phyloP scores from a whole-genome alignment of 164 flowering plant species.

The Nymphaea colorata region DNA sequence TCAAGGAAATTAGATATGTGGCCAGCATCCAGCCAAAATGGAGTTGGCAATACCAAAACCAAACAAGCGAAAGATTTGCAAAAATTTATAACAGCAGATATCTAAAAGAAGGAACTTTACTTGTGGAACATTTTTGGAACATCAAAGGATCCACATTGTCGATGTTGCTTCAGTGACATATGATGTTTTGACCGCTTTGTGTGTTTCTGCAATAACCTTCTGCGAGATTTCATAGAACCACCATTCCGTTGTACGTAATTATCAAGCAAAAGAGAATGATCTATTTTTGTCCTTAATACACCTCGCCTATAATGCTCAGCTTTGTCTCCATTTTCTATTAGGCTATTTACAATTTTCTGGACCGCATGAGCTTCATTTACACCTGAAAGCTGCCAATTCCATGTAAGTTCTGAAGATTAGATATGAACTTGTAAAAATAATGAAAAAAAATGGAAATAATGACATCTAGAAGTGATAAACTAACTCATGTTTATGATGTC shows the following conservation, averaged over 20 bases:
- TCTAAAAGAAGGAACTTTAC: conserved; percentile 21
- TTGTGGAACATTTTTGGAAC: conserved; percentile 45
- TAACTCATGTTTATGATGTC: too few relatives aligned
- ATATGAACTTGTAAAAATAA: background rate
- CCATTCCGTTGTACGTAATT: conserved; percentile 29
- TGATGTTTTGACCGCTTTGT: conserved; percentile 68
- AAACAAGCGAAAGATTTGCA: too few relatives aligned
- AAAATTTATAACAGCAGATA: too few relatives aligned
- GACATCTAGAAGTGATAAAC: too few relatives aligned
- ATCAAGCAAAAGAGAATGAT: conserved; percentile 67
- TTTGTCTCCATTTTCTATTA: conserved; percentile 62
- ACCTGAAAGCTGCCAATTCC: conserved; percentile 31
- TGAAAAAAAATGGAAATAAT: background rate
- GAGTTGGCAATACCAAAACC: too few relatives aligned
- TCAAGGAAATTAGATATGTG: too few relatives aligned
- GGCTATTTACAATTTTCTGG: conserved; percentile 43
- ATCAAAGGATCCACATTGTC: conserved; percentile 39
- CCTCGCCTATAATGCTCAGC: conserved; percentile 72
- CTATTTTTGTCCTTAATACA: conserved; percentile 48
- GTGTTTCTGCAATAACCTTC: conserved; percentile 20
- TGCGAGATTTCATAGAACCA: conserved; percentile 17
- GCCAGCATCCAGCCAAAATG: too few relatives aligned
- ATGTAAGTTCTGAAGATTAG: background rate
- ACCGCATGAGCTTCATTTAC: conserved; percentile 18
- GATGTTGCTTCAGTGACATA: conserved; percentile 63